Percentiles rank a stretch among this genome's conserved stretches.
phyloP scores from a whole-genome alignment of 345 rosid species.

The Lepidium sativum region DNA sequence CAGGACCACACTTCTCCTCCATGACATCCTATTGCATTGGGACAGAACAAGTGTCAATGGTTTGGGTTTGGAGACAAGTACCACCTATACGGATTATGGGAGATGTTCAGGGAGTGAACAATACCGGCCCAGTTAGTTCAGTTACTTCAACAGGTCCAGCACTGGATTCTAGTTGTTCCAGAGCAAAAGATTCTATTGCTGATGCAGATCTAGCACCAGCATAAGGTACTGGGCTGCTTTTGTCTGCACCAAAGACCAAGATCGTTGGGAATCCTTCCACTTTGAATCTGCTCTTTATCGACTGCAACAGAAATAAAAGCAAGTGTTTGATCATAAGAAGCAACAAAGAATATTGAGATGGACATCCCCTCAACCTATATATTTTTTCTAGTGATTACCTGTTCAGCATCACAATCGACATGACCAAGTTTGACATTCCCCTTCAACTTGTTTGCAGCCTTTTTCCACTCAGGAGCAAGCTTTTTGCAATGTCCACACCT shows the following conservation, averaged over 20 bases:
- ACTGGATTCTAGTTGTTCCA: conserved; percentile 76
- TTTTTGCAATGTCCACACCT: conserved; percentile 98
- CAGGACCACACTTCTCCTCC: conserved; percentile 86
- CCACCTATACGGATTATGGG: neutral
- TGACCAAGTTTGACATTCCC: conserved; percentile 96
- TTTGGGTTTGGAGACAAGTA: neutral
- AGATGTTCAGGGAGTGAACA: neutral
- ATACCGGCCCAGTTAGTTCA: conserved; percentile 74
- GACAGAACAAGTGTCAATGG: neutral
- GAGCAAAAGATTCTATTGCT: conserved; percentile 83
- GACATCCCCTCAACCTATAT: neutral
- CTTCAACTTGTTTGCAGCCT: conserved; percentile 76
- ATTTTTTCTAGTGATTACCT: conserved; percentile 38
- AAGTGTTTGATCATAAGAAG: neutral
- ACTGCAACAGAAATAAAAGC: conserved; percentile 35
- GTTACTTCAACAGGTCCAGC: conserved; percentile 81
- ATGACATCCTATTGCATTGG: conserved; percentile 51
- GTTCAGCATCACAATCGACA: conserved; percentile 79
- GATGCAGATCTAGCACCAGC: conserved; percentile 91
- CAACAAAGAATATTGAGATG: neutral
- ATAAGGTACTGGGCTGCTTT: conserved; percentile 67
- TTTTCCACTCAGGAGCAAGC: conserved; percentile 98
- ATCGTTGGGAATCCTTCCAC: conserved; percentile 97
- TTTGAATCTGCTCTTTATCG: conserved; percentile 83
- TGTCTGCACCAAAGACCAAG: conserved; percentile 85